Base-by-base conservation (phyloP, 2,329 filamentous ascomycete genomes). In the Fusarium circinatum region DNA sequence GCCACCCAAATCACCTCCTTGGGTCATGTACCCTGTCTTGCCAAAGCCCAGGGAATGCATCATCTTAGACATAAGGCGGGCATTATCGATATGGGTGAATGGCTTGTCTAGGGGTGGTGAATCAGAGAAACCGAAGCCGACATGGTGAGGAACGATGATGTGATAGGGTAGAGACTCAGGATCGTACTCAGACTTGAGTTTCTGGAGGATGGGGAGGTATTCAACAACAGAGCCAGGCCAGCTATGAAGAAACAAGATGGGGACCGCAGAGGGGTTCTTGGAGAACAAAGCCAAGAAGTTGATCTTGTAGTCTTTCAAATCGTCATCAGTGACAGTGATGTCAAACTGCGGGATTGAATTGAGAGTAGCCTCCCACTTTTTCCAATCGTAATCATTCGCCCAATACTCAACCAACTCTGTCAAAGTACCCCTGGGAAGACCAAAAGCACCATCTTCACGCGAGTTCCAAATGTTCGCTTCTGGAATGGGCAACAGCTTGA, bases 191-290 rank as follows among this genome's bases (percentile, higher is more conserved):
- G 24, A 34, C 12, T 66, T 58, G 5, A 71, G 51, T 8, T 73
- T 75, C 17, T 57, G 67, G 5, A 60, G 28, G 4, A 75, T 64
- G 3, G 69, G 59, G 2, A 75, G 13, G n/a, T 70, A 75, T 47
- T 75, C 73, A 5, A 75, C 39, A 9, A 70, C 30, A 6, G 73
- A 75, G 6, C 73, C 72, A 1, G 73, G 73, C 73, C 73, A 75
- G 41, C 73, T 63, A 5, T 75, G 73, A 5, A 75, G n/a, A 3
- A 75, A 60, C 13, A 75, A 8, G 0, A 75, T 56, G 0, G 73
- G 72, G 1, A 65, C 8, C 0, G 73, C 69, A 1, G 55, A 26
- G 8, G 48, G 52, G 0, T 48, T 70, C 7, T 52, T 47, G 0
- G 73, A 75, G 41, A 70, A 75, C 2, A 75, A 17, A 3, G 47